phyloP scores from a whole-genome alignment of 2,329 filamentous ascomycete species.

The Cladosporium sp. region DNA sequence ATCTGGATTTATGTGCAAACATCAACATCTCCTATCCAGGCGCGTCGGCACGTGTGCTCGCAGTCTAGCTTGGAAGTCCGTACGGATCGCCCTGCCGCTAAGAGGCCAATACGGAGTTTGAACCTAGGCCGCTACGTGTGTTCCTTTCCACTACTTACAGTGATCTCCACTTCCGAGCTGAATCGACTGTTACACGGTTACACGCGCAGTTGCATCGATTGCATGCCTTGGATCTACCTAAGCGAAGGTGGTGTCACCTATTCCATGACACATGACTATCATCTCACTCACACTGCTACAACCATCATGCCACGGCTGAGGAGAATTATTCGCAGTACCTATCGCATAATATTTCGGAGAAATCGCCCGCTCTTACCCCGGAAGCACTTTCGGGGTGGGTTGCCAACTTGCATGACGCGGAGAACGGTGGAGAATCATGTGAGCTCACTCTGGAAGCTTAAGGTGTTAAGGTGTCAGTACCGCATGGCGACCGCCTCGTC shows the following conservation, averaged over 20 bases:
- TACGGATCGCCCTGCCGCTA: no score
- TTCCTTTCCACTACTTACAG: no score
- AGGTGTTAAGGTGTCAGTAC: background rate
- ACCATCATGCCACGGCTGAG: background rate
- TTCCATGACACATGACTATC: background rate
- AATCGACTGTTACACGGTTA: background rate
- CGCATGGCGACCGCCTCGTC: slow-evolving; percentile 10
- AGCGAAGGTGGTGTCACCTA: slow-evolving; percentile 1
- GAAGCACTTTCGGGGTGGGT: background rate
- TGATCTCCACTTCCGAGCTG: background rate
- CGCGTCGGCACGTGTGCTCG: background rate
- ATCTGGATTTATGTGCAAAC: background rate
- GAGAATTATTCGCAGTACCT: slow-evolving; percentile 8
- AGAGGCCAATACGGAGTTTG: no score
- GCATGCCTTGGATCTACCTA: background rate
- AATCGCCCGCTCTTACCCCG: slow-evolving; percentile 6
- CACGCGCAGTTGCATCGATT: background rate
- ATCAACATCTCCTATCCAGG: background rate
- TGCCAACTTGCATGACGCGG: slow-evolving; percentile 5
- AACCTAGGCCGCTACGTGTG: no score
- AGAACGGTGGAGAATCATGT: background rate
- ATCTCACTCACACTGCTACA: background rate
- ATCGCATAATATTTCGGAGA: slow-evolving; percentile 11
- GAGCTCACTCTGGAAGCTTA: background rate
- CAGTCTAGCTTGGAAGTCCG: no score